Evolutionary conservation across 2,329 filamentous ascomycete species (phyloP).

Genomic region (Sclerotinia trifoliorum): DNA sequence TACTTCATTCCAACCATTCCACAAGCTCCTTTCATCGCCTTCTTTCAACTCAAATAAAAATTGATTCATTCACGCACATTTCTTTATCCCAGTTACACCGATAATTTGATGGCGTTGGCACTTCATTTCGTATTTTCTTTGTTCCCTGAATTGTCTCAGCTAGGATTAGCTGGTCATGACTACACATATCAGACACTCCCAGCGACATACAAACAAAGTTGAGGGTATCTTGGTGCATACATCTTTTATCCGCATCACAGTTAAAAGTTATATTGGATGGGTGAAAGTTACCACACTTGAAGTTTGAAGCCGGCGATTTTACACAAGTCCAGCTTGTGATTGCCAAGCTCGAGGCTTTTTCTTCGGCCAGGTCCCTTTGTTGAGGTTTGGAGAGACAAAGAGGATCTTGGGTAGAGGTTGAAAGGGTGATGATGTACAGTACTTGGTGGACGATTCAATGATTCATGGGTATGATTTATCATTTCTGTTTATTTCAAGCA

Average conservation of each 20-base stretch:
- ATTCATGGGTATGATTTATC: too few relatives aligned
- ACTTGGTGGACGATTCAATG: neutral
- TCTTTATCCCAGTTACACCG: neutral
- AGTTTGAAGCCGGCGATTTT: neutral
- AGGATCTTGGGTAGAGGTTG: neutral
- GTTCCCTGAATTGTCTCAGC: neutral
- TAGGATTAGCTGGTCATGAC: neutral
- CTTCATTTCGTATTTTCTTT: constrained; percentile 4
- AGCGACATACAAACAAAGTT: neutral
- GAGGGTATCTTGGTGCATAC: neutral
- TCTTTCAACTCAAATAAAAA: neutral
- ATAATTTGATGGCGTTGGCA: neutral
- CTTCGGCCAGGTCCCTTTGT: neutral
- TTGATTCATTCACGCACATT: neutral
- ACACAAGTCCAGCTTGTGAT: neutral
- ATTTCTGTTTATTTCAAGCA: neutral
- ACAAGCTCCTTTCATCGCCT: neutral
- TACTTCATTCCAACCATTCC: too few relatives aligned
- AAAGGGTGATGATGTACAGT: neutral
- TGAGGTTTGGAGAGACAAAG: neutral
- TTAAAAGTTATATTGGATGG: neutral
- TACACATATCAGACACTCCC: neutral
- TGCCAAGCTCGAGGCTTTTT: neutral
- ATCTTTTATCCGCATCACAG: neutral
- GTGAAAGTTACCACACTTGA: neutral